Evolutionary conservation across 345 rosid genomes (phyloP).

Genomic region (Citrus cavaleriei): DNA sequence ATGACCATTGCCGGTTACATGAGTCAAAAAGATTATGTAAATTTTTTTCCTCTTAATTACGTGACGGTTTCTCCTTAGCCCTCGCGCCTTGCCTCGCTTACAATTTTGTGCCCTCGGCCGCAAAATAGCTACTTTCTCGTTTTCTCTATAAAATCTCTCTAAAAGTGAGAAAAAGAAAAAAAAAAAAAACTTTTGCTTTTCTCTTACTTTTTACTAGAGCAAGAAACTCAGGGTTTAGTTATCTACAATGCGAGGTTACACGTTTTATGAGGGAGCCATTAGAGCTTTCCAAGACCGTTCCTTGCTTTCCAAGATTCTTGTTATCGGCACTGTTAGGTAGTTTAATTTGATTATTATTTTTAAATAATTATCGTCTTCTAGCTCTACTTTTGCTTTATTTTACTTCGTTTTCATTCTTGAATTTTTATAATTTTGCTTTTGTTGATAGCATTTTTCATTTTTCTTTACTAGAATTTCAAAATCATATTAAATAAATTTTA

Average conservation of each 20-base stretch:
- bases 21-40: not conserved
- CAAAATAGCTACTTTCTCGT: slow-evolving; percentile 10
- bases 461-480: too few relatives aligned
- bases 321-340: slow-evolving; percentile 46
- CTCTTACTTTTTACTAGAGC: not conserved
- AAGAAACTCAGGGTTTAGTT: not conserved
- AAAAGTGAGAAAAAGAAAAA: not conserved
- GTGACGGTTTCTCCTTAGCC: not conserved
- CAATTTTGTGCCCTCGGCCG: not conserved
- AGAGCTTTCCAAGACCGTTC: slow-evolving; percentile 40
- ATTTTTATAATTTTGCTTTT: too few relatives aligned
- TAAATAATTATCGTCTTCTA: too few relatives aligned
- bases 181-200: not conserved
- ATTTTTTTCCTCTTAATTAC: not conserved
- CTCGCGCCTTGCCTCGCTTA: not conserved
- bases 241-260: slow-evolving; percentile 30
- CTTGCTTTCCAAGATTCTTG: slow-evolving; percentile 45
- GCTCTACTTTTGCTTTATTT: not conserved
- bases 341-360: not conserved
- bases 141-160: slow-evolving; percentile 12
- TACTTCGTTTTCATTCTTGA: not conserved
- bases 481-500: not conserved
- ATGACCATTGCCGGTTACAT: not conserved
- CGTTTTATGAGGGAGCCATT: slow-evolving; percentile 36
- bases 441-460: too few relatives aligned